phyloP scores from a whole-genome alignment of 2,329 filamentous ascomycete species.

The Sporothrix pseudoabietina region DNA sequence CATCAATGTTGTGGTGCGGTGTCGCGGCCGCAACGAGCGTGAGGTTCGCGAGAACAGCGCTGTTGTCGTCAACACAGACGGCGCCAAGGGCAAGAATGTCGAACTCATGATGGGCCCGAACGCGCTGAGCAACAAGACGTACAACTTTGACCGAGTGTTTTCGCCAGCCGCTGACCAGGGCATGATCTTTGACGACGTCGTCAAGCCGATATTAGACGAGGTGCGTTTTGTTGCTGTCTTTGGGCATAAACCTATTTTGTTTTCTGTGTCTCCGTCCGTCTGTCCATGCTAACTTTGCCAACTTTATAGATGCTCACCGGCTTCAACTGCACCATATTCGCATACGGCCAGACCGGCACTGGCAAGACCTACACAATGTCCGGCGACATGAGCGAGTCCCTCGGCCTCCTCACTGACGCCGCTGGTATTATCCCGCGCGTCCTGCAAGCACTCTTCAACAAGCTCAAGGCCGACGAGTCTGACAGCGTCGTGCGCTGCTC shows the following conservation, averaged over 20 bases:
- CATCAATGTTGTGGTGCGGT: conserved; percentile 96
- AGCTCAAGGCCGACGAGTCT: conserved; percentile 73
- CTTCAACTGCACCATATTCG: conserved; percentile 98
- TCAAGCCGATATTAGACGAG: conserved; percentile 89
- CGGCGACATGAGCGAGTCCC: conserved; percentile 86
- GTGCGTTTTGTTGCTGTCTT: conserved; percentile 48
- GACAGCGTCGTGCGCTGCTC: conserved; percentile 96
- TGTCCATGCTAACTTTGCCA: conserved; percentile 2
- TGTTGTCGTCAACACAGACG: conserved; percentile 84
- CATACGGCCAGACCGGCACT: conserved; percentile 96
- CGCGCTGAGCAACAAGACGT: conserved; percentile 92
- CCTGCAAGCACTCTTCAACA: conserved; percentile 81
- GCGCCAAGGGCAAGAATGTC: conserved; percentile 81
- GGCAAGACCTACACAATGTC: conserved; percentile 99
- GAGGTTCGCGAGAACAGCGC: conserved; percentile 94
- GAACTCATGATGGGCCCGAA: conserved; percentile 91
- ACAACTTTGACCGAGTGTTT: conserved; percentile 96
- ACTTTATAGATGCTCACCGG: conserved; percentile 76
- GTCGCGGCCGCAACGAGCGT: conserved; percentile 86
- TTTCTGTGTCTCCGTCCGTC: background rate
- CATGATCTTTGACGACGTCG: conserved; percentile 94
- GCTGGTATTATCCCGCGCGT: conserved; percentile 95
- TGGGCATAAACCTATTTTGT: background rate
- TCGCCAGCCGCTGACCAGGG: conserved; percentile 90
- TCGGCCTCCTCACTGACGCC: conserved; percentile 83